phyloP scores from a whole-genome alignment of 2,329 filamentous ascomycete species.

The Metarhizium rileyi region DNA sequence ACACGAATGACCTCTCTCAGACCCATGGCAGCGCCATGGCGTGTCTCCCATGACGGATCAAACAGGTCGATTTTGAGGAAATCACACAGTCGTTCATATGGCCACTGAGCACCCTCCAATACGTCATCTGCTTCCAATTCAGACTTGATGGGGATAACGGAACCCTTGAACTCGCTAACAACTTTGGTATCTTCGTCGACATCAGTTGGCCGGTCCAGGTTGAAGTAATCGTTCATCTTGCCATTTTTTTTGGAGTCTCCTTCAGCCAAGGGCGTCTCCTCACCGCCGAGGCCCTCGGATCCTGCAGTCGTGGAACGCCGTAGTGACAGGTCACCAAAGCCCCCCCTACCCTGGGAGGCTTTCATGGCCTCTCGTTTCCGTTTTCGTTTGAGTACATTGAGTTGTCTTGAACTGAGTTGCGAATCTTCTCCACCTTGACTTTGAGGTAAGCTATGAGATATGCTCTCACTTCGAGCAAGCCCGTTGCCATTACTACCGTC shows the following conservation, averaged over 20 bases:
- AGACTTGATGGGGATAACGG: slow-evolving; percentile 70
- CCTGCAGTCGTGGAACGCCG: slow-evolving; percentile 51
- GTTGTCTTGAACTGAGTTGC: slow-evolving; percentile 79
- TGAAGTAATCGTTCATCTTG: slow-evolving; percentile 77
- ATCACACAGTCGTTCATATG: slow-evolving; percentile 86
- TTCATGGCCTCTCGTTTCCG: slow-evolving; percentile 83
- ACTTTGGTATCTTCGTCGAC: slow-evolving; percentile 87
- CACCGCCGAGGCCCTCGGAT: slow-evolving; percentile 50
- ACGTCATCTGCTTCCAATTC: slow-evolving; percentile 70
- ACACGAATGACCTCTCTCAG: slow-evolving; percentile 82
- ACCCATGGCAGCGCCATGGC: slow-evolving; percentile 93
- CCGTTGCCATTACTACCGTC: slow-evolving; percentile 29
- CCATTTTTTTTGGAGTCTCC: slow-evolving; percentile 50
- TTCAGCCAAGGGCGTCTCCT: slow-evolving; percentile 47
- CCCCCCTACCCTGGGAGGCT: slow-evolving; percentile 75
- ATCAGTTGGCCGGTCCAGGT: slow-evolving; percentile 65
- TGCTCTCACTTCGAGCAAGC: slow-evolving; percentile 24
- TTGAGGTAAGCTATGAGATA: slow-evolving; percentile 27
- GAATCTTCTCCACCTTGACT: slow-evolving; percentile 48
- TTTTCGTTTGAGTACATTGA: slow-evolving; percentile 91
- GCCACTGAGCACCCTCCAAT: slow-evolving; percentile 78
- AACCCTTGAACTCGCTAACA: slow-evolving; percentile 90
- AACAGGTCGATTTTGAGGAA: slow-evolving; percentile 92
- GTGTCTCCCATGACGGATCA: slow-evolving; percentile 87
- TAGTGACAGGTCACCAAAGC: slow-evolving; percentile 76